phyloP scores from a whole-genome alignment of 2,329 filamentous ascomycete genomes.

The Clarireedia hainanense region DNA sequence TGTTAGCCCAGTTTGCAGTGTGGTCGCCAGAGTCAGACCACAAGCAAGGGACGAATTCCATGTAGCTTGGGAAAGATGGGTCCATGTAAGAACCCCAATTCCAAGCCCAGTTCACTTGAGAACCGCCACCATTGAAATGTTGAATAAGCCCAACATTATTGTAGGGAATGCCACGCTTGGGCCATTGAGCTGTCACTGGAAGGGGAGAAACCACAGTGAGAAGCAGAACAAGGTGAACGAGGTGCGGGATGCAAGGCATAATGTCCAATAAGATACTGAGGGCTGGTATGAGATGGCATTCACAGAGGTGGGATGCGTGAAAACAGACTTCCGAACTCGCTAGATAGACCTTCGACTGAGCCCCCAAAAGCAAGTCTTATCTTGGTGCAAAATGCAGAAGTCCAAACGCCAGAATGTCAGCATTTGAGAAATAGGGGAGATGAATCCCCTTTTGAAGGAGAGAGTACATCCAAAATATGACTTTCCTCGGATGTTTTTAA shows the following conservation, averaged over 20 bases:
- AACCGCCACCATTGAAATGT: constrained; percentile 11
- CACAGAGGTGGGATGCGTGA: too few species aligned
- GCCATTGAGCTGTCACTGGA: neutral
- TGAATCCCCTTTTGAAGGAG: too few species aligned
- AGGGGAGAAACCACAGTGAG: neutral
- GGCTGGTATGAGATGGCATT: too few species aligned
- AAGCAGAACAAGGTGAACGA: neutral
- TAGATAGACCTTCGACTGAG: too few species aligned
- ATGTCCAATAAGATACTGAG: neutral
- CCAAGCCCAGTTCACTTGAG: constrained; percentile 45
- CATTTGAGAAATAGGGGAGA: too few species aligned
- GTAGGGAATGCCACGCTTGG: constrained; percentile 15
- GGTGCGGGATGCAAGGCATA: neutral
- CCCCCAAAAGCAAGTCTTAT: too few species aligned
- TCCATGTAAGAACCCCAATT: constrained; percentile 52
- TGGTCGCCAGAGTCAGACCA: constrained; percentile 36
- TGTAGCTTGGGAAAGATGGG: constrained; percentile 33
- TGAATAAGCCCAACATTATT: constrained; percentile 12
- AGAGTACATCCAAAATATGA: too few species aligned
- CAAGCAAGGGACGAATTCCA: constrained; percentile 60
- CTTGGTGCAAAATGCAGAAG: too few species aligned
- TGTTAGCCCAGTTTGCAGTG: neutral
- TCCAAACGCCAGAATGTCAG: too few species aligned
- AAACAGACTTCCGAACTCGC: too few species aligned
- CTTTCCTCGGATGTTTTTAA: too few species aligned